Evolutionary conservation across 129 eudicot genomes (phyloP), one percentile per base, ranked within the genome.

Genomic region (Pulicaria dysenterica): DNA sequence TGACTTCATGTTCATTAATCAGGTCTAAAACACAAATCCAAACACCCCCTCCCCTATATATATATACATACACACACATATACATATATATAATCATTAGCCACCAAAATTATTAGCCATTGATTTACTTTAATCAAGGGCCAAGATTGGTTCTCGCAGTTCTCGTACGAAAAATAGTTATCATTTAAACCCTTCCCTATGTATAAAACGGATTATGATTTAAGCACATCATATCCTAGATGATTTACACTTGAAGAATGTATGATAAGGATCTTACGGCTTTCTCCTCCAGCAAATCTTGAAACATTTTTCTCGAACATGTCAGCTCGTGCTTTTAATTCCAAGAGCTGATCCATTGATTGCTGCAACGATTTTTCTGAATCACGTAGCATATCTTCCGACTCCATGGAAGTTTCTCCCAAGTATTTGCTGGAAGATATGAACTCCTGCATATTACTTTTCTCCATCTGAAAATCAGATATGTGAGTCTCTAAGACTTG

Each of bases 291-390:
- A 38, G 73, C 62, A 64, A 69, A 73, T 64, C 64, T 81, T 24
- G 66, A 42, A 17, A 86, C 70, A 12, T 77, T 84, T 64, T 76
- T 85, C 75, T 81, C 83, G 73, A 95, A 86, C 70, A 77, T 75
- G 66, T 50, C 78, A 71, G 91, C 87, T 39, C 90, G 96, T n/a
- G 16, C 62, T 77, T 79, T 83, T 69, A 95, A 64, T 66, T 88
- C 90, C 5, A 74, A 51, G n/a, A 95, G 62, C 79, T 86, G 96
- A 54, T 88, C 88, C 56, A 82, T 73, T 6, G 91, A 83, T 73
- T 82, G 94, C 79, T 85, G 83, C 81, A 90, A 62, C 51, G 91
- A 88, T 64, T 70, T 79, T 75, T 88, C 90, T 57, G 87, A 83
- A 75, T 86, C 88, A 5, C 60, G 72, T 58, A 88, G 68, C 82